Evolutionary conservation across 208 protist species (phyloP).

Genomic region (Crithidia sp.): DNA sequence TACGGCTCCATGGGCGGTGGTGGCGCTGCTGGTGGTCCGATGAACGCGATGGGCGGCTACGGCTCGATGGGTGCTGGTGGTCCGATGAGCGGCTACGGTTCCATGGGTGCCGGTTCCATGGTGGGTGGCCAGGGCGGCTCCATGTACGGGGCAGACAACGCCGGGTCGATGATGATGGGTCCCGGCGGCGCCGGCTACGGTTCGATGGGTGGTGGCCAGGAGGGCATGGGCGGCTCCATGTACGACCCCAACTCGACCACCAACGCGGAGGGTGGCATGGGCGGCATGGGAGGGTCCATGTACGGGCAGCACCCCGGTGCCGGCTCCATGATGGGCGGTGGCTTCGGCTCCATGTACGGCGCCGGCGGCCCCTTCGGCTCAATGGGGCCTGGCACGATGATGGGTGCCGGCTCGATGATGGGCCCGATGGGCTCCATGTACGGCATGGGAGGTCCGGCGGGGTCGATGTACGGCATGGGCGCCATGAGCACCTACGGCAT

Average conservation of each 20-base stretch:
- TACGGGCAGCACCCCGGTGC: constrained; percentile 34
- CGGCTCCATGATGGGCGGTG: constrained; percentile 26
- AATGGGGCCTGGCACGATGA: constrained; percentile 28
- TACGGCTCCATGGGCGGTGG: constrained; percentile 22
- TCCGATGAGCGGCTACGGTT: constrained; percentile 12
- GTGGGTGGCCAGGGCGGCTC: not conserved
- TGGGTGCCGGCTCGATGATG: constrained; percentile 20
- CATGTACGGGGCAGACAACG: constrained; percentile 28
- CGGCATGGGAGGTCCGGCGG: constrained; percentile 24
- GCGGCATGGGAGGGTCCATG: not conserved
- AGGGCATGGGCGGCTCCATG: constrained; percentile 33
- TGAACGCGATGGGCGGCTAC: constrained; percentile 17
- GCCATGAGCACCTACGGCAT: constrained; percentile 53
- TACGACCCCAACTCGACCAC: not conserved
- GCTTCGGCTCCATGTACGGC: constrained; percentile 40
- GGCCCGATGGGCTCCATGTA: constrained; percentile 29
- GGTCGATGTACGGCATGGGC: constrained; percentile 47
- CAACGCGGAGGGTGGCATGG: not conserved
- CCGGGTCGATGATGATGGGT: constrained; percentile 26
- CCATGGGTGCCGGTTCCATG: constrained; percentile 1
- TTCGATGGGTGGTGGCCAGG: constrained; percentile 29
- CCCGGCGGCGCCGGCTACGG: constrained; percentile 8
- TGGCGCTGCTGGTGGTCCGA: constrained; percentile 7
- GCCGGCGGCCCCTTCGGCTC: constrained; percentile 22
- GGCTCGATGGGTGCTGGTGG: constrained; percentile 10